Evolutionary conservation across 2,329 filamentous ascomycete species (phyloP).

Genomic region (Microdochium trichocladiopsis): DNA sequence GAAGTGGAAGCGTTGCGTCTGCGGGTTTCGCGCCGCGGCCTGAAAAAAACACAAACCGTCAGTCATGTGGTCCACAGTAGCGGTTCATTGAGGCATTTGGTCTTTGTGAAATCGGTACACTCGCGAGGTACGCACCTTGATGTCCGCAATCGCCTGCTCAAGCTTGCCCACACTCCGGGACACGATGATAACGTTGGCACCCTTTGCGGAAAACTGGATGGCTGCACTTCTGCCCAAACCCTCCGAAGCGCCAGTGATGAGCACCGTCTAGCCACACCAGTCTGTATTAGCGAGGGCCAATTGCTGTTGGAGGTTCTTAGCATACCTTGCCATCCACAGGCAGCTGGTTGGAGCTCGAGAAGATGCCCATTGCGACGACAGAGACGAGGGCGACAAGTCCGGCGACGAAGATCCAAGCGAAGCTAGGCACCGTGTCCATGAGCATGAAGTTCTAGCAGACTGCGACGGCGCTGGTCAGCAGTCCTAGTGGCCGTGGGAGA

Average conservation of each 20-base stretch:
- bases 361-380: constrained; percentile 56
- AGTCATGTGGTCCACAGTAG: too few relatives aligned
- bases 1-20: constrained; percentile 71
- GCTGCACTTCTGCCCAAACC: constrained; percentile 80
- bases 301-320: constrained; percentile 3
- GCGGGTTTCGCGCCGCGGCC: constrained; percentile 57
- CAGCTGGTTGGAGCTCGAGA: constrained; percentile 67
- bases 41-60: too few relatives aligned
- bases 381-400: constrained; percentile 25
- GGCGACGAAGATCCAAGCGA: constrained; percentile 13
- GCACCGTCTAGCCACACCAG: constrained; percentile 56
- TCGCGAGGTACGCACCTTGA: constrained; percentile 7
- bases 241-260: constrained; percentile 88
- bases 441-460: not conserved
- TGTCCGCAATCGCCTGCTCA: constrained; percentile 55
- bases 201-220: constrained; percentile 68
- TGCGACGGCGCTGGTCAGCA: not conserved
- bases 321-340: constrained; percentile 75
- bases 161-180: constrained; percentile 73
- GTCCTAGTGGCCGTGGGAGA: not conserved
- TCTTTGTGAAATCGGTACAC: constrained; percentile 5
- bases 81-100: too few relatives aligned
- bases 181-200: constrained; percentile 81
- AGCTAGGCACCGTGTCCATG: constrained; percentile 10
- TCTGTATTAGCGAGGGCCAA: constrained; percentile 6